These are phyloP conservation scores for Flueggea neowawraea DNA, from an alignment of 441 rosid genomes.

Conservation along the genomic window DNA sequence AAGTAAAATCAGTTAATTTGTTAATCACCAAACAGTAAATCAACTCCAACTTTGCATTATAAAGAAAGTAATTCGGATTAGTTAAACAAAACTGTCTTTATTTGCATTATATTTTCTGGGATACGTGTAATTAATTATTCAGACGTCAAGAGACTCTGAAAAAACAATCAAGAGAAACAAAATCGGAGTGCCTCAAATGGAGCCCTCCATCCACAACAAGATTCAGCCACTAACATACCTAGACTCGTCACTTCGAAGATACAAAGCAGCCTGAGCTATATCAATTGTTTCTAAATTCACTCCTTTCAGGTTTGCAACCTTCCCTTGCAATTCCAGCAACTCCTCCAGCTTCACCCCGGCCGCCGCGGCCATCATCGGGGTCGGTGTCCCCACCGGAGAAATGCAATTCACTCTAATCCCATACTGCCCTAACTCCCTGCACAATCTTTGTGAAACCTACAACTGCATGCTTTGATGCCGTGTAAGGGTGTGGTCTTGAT, in stretches of 20 bases:
- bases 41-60: too few species aligned
- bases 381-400: conserved; percentile 19
- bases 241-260: conserved; percentile 26
- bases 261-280: conserved; percentile 33
- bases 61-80: too few species aligned
- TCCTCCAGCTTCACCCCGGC: conserved; percentile 6
- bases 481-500: conserved; percentile 15
- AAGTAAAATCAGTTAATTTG: too few species aligned
- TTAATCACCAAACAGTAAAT: too few species aligned
- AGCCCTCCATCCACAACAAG: conserved; percentile 32
- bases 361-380: conserved; percentile 8
- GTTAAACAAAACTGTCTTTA: too few species aligned
- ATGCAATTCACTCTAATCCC: conserved; percentile 37
- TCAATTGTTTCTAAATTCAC: conserved; percentile 11
- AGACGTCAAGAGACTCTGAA: too few species aligned
- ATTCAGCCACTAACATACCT: conserved; percentile 34
- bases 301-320: conserved; percentile 22
- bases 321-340: conserved; percentile 2
- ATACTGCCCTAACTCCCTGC: conserved; percentile 30
- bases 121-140: too few species aligned
- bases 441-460: conserved; percentile 30
- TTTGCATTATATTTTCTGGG: too few species aligned
- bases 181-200: too few species aligned
- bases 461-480: conserved; percentile 30
- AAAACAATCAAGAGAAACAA: too few species aligned